Base-by-base conservation (phyloP, 106 monocot species). In the Dioscorea zingiberensis region DNA sequence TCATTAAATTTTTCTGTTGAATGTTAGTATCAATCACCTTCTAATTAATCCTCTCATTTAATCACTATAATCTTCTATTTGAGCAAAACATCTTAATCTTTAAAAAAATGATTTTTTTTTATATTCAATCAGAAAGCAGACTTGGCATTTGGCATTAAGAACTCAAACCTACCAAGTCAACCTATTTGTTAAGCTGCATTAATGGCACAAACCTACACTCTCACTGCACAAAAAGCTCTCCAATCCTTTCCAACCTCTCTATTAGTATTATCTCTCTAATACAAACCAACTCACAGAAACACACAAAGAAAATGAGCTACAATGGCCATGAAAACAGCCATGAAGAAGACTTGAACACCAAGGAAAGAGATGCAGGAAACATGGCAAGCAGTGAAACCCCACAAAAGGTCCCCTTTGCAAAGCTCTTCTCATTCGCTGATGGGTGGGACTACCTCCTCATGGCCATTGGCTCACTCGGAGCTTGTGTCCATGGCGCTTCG, bases 341-440 rank as follows among this genome's bases (percentile, higher is more conserved):
- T 26, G 46, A 57, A 14, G 16, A 54, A n/a, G 47, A 30, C 8
- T 0, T 15, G 21, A 56, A 21, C 60, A 27, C 16, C 2, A 6
- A 45, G 17, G 47, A 55, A 63, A 8, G 46, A 28, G 8, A 14
- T 70, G 59, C 12, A 49, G 48, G 67, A 60, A 38, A 47, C n/a
- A n/a, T 64, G 47, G 10, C 13, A 27, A 71, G 63, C 59, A 62
- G 18, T 55, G 18, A 26, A 72, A 78, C 25, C 8, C 19, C 21
- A 74, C 61, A 61, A 13, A 88, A 82, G 58, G 97, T 98, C 7
- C 82, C 97, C 13, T 93, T 98, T 65, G 53, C 83, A 16, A 93
- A 98, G 93, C 93, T 98, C 51, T 98, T 98, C 80, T 47, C 83
- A 54, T 98, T 82, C 73, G 97, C 97, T 15, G 97, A 98, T 74